Percentiles rank a stretch among this genome's conserved stretches.
Conservation (phyloP, 2,329 filamentous ascomycete species). For the Bisporella sp. region DNA sequence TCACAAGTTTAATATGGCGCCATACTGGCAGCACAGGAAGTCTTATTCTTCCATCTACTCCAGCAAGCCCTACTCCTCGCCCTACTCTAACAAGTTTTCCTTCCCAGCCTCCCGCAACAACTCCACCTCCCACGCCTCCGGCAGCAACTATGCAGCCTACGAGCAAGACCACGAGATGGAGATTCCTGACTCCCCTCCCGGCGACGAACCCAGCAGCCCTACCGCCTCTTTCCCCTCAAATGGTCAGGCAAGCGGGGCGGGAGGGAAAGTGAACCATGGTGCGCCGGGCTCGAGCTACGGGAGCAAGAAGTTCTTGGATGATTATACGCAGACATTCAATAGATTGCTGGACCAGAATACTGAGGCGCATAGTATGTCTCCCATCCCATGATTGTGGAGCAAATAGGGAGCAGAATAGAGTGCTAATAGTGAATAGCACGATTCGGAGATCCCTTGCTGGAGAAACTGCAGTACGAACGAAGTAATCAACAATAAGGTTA, state of each 20-base stretch:
- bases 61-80: too few species aligned
- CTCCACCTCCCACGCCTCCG: background rate
- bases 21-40: too few species aligned
- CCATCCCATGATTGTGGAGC: too few species aligned
- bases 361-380: background rate
- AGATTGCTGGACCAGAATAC: background rate
- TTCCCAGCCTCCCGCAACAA: constrained; percentile 4
- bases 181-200: constrained; percentile 21
- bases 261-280: constrained; percentile 20
- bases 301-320: constrained; percentile 49
- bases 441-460: too few species aligned
- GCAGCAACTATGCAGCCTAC: too few species aligned
- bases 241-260: constrained; percentile 1
- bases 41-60: too few species aligned
- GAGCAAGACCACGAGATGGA: constrained; percentile 16
- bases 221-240: constrained; percentile 1
- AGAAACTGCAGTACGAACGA: too few species aligned
- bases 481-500: too few species aligned
- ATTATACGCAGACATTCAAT: constrained; percentile 30
- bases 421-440: too few species aligned
- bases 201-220: constrained; percentile 4
- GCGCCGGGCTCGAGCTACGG: constrained; percentile 45
- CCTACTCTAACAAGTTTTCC: too few species aligned
- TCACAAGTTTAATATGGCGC: too few species aligned
- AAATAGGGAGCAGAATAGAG: too few species aligned